Base-by-base conservation (phyloP, 495 filamentous ascomycete genomes). In the Pyrenopolyporus hunteri region DNA sequence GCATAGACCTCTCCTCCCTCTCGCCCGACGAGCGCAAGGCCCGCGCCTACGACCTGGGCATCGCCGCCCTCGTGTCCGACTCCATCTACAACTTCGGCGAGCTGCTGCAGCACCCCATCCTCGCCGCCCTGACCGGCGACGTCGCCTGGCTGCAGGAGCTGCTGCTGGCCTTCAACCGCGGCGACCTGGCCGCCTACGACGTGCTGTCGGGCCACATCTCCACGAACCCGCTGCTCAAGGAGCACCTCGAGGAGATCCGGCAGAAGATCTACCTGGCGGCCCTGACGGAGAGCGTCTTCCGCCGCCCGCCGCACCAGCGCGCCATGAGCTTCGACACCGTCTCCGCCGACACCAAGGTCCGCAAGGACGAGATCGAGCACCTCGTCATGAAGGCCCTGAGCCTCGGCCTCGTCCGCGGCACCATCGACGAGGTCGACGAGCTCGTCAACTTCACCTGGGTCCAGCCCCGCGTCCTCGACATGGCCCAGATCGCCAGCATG, bases 51-150 rank as follows among this genome's bases (percentile, higher is more conserved):
- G 91, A 96, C 76, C 89, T 99, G 56, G 85, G 86, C 68, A 87
- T 99, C 40, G 92, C 95, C 14, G 94, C 94, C 9, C 82, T 99
- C 7, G 88, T 97, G 28, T 96, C 92, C 45, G 91, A 93, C 71
- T 86, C 84, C 59, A 98, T 98, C 78, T 98, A 98, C 83, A 99
- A 98, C 82, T 99, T 99, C 60, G 94, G 94, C 74, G 94, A 99
- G 81, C 91, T 99, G 4, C 87, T 99, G 16, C 85, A 98, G 56
- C 94, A 99, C 77, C 95, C 94, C 4, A 95, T 99, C 68, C 87
- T 98, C 51, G 88, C 97, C 69, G 86, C 90, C 5, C 82, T 99
- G 49, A 74, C 76, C 5, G 80, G 76, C 37, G 77, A 84, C 46
- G 83, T 85, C 28, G 73, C 79, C 37, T 99, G 94, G 94, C 85